Percentiles rank a stretch among this genome's conserved stretches.
Evolutionary conservation across 345 rosid species (phyloP).

Genomic region (Dimocarpus longan): DNA sequence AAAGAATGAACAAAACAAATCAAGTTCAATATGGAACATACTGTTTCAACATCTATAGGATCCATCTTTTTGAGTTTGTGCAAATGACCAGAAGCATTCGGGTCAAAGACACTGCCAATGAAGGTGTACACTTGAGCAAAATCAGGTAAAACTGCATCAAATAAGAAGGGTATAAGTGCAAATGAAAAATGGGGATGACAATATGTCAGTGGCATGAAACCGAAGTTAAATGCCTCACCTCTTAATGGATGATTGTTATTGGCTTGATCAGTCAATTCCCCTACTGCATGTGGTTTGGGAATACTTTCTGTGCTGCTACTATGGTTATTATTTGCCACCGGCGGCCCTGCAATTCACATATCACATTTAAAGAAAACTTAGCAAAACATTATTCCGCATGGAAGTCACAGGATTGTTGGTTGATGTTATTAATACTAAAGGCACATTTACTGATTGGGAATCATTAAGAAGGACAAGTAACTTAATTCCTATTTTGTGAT

Average conservation of each 20-base stretch:
- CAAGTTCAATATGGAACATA: slow-evolving; percentile 30
- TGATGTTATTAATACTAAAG: too few species aligned
- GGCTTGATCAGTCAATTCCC: slow-evolving; percentile 52
- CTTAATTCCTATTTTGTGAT: too few species aligned
- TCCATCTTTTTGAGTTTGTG: slow-evolving; percentile 89
- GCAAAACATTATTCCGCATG: not conserved
- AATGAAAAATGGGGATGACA: not conserved
- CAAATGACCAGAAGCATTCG: slow-evolving; percentile 61
- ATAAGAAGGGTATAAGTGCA: slow-evolving; percentile 20
- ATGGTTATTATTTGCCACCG: slow-evolving; percentile 52
- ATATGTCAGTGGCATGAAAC: not conserved
- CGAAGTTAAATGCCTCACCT: slow-evolving; percentile 37
- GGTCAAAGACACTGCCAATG: slow-evolving; percentile 90
- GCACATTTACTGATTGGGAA: too few species aligned
- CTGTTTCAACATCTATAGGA: slow-evolving; percentile 91
- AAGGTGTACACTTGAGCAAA: slow-evolving; percentile 81
- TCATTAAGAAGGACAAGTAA: too few species aligned
- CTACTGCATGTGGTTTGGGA: slow-evolving; percentile 42
- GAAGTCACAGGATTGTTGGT: not conserved
- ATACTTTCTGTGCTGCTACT: slow-evolving; percentile 73
- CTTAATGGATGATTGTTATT: slow-evolving; percentile 57
- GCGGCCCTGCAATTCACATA: slow-evolving; percentile 38
- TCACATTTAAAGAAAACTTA: not conserved
- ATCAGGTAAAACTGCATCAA: slow-evolving; percentile 78
- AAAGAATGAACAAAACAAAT: slow-evolving; percentile 7